Percentiles rank a stretch among this genome's conserved stretches.
These are phyloP conservation scores for Trichosporon faecale DNA, from an alignment of 1,284 basidiomycete species.

Conservation along the genomic window DNA sequence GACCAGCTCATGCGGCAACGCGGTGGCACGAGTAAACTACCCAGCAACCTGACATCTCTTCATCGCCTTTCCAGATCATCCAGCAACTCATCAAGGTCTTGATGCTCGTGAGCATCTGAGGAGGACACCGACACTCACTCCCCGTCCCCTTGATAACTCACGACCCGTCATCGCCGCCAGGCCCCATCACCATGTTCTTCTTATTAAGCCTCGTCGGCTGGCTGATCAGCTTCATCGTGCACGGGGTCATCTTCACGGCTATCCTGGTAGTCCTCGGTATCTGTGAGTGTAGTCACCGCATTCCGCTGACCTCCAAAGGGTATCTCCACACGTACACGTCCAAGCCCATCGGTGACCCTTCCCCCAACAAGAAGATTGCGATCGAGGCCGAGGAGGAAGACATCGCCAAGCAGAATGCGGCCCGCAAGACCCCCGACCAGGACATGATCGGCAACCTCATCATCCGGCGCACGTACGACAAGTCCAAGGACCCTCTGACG, in stretches of 20 bases:
- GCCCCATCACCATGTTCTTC: constrained; percentile 9
- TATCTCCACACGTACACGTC: constrained; percentile 63
- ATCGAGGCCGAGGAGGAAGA: constrained; percentile 28
- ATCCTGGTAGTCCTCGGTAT: constrained; percentile 61
- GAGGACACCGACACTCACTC: background rate
- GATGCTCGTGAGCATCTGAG: constrained; percentile 5
- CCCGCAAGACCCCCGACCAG: constrained; percentile 11
- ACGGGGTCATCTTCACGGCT: constrained; percentile 81
- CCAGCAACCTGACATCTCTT: background rate
- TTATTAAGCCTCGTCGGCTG: constrained; percentile 41
- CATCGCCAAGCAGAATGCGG: constrained; percentile 28
- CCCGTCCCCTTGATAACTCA: background rate
- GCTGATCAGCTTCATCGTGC: constrained; percentile 66
- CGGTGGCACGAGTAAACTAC: background rate
- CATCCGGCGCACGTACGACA: constrained; percentile 2
- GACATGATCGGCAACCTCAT: constrained; percentile 37
- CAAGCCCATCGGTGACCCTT: constrained; percentile 64
- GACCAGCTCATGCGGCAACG: background rate
- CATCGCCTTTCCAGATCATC: background rate
- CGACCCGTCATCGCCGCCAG: background rate
- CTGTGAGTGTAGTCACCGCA: constrained; percentile 32
- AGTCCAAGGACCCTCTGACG: background rate
- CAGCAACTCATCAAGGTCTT: background rate
- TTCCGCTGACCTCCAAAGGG: constrained; percentile 17
- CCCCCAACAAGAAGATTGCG: constrained; percentile 55